phyloP scores from a whole-genome alignment of 208 protist species.

The Acanthamoeba lenticulata region DNA sequence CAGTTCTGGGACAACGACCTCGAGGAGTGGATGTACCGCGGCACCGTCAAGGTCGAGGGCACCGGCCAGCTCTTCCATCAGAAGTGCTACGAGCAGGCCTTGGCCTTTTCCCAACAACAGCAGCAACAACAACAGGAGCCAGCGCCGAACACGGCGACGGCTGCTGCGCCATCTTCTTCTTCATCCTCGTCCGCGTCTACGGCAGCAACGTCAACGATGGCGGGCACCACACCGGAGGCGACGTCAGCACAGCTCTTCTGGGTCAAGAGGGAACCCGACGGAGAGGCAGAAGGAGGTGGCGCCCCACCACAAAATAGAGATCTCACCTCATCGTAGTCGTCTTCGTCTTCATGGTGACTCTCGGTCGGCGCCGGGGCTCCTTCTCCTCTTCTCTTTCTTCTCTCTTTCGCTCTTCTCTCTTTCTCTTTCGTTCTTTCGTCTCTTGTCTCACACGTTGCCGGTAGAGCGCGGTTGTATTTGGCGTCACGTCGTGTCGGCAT shows the following conservation, averaged over 20 bases:
- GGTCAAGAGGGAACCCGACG: neutral
- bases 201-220: neutral
- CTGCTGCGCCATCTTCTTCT: neutral
- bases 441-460: too few species aligned
- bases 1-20: conserved; percentile 50
- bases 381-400: neutral
- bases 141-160: neutral
- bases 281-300: neutral
- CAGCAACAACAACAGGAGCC: neutral
- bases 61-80: conserved; percentile 49
- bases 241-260: neutral
- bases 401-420: neutral
- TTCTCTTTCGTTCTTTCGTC: too few species aligned
- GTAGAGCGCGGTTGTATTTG: too few species aligned
- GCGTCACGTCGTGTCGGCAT: too few species aligned
- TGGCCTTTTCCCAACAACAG: neutral
- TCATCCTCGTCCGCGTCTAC: neutral
- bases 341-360: too few species aligned
- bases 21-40: conserved; percentile 64
- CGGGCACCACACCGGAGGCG: neutral
- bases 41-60: conserved; percentile 20
- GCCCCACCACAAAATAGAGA: neutral
- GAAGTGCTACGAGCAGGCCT: conserved; percentile 42
- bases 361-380: neutral
- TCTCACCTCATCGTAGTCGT: neutral